Evolutionary conservation across 768 basidiomycete species (phyloP), one percentile per base, ranked within the genome.

Genomic region (Mycena venus): DNA sequence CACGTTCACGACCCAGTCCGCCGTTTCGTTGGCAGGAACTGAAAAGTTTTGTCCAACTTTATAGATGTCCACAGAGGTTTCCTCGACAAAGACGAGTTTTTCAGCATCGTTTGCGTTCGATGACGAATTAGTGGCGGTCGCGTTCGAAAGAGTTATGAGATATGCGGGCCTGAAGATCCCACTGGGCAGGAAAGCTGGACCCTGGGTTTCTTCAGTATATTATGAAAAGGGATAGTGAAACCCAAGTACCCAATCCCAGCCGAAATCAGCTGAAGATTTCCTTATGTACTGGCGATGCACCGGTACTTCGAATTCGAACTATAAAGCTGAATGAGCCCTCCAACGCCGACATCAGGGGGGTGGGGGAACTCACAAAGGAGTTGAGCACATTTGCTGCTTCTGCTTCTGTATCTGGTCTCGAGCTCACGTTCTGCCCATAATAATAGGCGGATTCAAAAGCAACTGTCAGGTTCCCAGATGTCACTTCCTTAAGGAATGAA

Each of bases 101-200:
- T 68, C 58, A 38, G 55, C 68, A 67, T 75, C 77, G 36, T 76
- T 78, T 72, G 80, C 38, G 77, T 78, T 25, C 66, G 83, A 70
- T 1, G 79, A n/a, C n/a, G n/a, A 78, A 7, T 79, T 75, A 59
- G 69, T 27, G 80, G 75, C 25, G 38, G 49, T 70, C 38, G 69
- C 21, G 72, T 82, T 68, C 44, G 83, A 79, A 15, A 90, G 79
- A 0, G 86, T 86, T 25, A 91, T 83, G 25, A 91, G 80, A 71
- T 88, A 91, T 4, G 89, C 91, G 17, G 89, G 90, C 71, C 90
- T 90, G 78, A 85, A 86, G 31, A 91, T 85, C 1, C 90, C 90
- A 59, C 84, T 84, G 0, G 91, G 90, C 2, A 90, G 85, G 73
- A 91, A 91, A 0, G 90, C 91, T 44, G 90, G 90, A 21, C 88